phyloP scores from a whole-genome alignment of 2,329 filamentous ascomycete species.

The Verticillium klebahnii region DNA sequence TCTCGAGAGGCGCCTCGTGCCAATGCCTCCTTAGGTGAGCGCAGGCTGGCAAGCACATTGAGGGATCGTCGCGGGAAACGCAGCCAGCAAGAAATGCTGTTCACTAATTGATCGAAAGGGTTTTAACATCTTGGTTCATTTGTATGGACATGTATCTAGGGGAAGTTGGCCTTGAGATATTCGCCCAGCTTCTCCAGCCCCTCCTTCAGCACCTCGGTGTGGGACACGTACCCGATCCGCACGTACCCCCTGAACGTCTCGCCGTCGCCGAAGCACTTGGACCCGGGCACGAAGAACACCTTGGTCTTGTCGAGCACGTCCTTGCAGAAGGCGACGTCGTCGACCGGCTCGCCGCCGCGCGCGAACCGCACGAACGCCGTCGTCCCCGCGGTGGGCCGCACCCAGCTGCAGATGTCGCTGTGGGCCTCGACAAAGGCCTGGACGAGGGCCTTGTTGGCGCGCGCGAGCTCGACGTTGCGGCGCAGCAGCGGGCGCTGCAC shows the following conservation, averaged over 20 bases:
- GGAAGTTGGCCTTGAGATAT: slow-evolving; percentile 26
- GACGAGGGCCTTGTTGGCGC: slow-evolving; percentile 61
- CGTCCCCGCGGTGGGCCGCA: slow-evolving; percentile 72
- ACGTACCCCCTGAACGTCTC: slow-evolving; percentile 70
- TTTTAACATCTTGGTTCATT: too few relatives aligned
- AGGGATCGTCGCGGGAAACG: too few relatives aligned
- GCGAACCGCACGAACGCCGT: slow-evolving; percentile 72
- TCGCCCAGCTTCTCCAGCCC: slow-evolving; percentile 49
- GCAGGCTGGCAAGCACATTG: too few relatives aligned
- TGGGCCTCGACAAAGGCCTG: slow-evolving; percentile 64
- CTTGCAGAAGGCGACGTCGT: slow-evolving; percentile 69
- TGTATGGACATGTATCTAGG: too few relatives aligned
- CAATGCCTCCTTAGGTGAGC: too few relatives aligned
- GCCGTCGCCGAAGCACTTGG: slow-evolving; percentile 64
- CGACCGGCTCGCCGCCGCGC: slow-evolving; percentile 45
- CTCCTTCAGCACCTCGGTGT: slow-evolving; percentile 63
- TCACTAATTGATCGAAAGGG: too few relatives aligned
- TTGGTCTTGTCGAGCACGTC: slow-evolving; percentile 64
- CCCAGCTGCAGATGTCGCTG: slow-evolving; percentile 61
- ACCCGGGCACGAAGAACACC: slow-evolving; percentile 71
- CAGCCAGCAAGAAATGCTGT: too few relatives aligned
- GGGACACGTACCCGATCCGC: slow-evolving; percentile 70
- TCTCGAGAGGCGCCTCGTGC: too few relatives aligned
- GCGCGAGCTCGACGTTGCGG: slow-evolving; percentile 63
- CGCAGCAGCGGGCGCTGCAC: slow-evolving; percentile 38